Conservation (phyloP, 2,329 filamentous ascomycete species). For the Xylariaceae sp. region DNA sequence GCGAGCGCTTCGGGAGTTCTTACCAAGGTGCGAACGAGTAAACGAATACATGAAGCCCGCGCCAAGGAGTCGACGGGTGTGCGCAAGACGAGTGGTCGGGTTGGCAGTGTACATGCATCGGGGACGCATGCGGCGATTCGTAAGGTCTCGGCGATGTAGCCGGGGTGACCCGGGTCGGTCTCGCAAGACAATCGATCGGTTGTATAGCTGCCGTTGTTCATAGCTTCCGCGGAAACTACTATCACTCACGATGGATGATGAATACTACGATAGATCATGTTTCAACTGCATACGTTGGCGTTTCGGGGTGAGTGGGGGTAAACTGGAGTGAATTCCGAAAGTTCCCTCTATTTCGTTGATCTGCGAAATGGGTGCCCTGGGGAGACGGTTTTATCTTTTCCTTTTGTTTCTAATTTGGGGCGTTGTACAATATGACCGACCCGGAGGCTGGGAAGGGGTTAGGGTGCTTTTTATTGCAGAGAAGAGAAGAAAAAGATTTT, state of each 20-base stretch:
- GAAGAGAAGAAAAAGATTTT: neutral
- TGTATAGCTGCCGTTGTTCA: slow-evolving; percentile 22
- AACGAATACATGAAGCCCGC: slow-evolving; percentile 47
- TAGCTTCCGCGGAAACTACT: slow-evolving; percentile 18
- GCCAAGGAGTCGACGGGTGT: slow-evolving; percentile 50
- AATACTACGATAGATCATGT: slow-evolving; percentile 38
- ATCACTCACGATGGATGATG: slow-evolving; percentile 41
- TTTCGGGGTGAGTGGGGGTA: slow-evolving; percentile 32
- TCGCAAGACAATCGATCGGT: slow-evolving; percentile 19
- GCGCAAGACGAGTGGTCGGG: slow-evolving; percentile 61
- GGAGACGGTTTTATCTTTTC: neutral
- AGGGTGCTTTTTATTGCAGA: neutral
- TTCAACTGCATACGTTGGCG: slow-evolving; percentile 40
- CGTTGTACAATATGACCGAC: neutral
- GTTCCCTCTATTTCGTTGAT: slow-evolving; percentile 1
- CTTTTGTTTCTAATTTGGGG: neutral
- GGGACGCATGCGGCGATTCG: slow-evolving; percentile 42
- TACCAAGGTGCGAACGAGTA: slow-evolving; percentile 61
- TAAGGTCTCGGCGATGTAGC: slow-evolving; percentile 49
- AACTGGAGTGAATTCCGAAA: slow-evolving; percentile 14
- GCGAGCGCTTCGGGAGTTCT: slow-evolving; percentile 51
- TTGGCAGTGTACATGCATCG: slow-evolving; percentile 53
- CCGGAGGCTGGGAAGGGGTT: neutral
- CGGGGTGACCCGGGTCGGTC: slow-evolving; percentile 7
- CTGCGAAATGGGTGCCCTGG: neutral